phyloP scores from a whole-genome alignment of 495 filamentous ascomycete species.

The Evansstolkia leycettana region DNA sequence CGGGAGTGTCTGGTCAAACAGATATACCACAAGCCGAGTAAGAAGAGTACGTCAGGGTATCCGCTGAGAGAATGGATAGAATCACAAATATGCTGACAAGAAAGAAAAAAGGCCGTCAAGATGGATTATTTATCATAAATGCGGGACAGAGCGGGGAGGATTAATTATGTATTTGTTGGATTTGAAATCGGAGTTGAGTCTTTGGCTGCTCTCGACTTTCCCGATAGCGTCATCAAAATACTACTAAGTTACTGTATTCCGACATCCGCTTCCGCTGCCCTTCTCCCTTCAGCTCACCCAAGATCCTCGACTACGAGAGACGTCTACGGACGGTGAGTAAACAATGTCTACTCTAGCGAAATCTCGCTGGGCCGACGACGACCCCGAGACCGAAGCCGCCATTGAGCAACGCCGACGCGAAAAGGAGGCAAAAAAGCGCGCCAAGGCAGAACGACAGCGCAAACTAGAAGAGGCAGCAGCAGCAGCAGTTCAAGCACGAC shows the following conservation, averaged over 20 bases:
- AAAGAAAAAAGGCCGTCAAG: slow-evolving; percentile 3
- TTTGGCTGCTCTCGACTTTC: slow-evolving; percentile 7
- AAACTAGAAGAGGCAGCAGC: slow-evolving; percentile 46
- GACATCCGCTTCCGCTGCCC: slow-evolving; percentile 5
- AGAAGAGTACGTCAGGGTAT: too few species aligned
- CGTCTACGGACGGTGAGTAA: not conserved
- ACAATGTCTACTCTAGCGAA: slow-evolving; percentile 52
- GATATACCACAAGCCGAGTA: too few species aligned
- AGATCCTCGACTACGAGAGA: too few species aligned
- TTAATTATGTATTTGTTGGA: slow-evolving; percentile 1
- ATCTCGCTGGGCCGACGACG: slow-evolving; percentile 83
- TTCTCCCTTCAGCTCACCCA: too few species aligned
- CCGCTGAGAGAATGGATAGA: too few species aligned
- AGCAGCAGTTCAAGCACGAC: slow-evolving; percentile 8
- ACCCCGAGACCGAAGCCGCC: slow-evolving; percentile 52
- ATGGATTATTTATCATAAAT: not conserved
- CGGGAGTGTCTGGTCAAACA: too few species aligned
- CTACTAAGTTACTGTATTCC: slow-evolving; percentile 14
- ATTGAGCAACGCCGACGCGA: slow-evolving; percentile 66
- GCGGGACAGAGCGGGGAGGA: slow-evolving; percentile 13
- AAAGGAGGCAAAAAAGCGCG: slow-evolving; percentile 79
- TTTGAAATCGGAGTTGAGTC: slow-evolving; percentile 24
- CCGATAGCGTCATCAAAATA: slow-evolving; percentile 10
- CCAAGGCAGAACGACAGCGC: slow-evolving; percentile 76
- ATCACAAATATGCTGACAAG: not conserved